Base-by-base conservation (phyloP, 164 flowering plant genomes). In the Houttuynia cordata region DNA sequence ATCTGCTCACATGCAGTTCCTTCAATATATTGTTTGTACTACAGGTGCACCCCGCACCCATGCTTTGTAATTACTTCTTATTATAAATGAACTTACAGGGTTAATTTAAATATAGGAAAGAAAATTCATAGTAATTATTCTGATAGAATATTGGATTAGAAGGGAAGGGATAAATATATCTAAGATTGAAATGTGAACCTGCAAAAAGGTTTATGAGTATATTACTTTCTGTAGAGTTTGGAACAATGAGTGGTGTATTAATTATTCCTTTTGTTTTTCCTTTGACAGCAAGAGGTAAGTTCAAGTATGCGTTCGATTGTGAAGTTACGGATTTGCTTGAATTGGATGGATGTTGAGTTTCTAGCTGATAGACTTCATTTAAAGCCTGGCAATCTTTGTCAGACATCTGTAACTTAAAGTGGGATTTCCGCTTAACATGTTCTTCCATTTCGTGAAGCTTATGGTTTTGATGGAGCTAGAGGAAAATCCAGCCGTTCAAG, bases 221-320 rank as follows among this genome's bases (percentile, higher is more conserved):
- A 6, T 30, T 30, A 30, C 37, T 30, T 30, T 30, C 6, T 30
- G 37, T 30, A 30, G 37, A 30, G 37, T 6, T 30, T 30, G 37
- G 6, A 30, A 30, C 37, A 2, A 30, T 30, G 37, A 2, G 49
- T 45, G 17, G 49, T 34, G 21, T 7, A 22, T 61, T 7, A 25
- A 42, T 24, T 62, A 24, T n/a, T 22, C 42, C 19, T 21, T 8
- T 13, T 15, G 19, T 71, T 47, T 15, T 37, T 75, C 76, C 67
- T 74, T 71, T 80, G 85, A 91, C 95, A 85, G 92, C 87, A 75
- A 86, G 84, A 88, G 99, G 97, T 90, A 88, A 90, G 99, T 80
- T 80, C 84, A 78, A 84, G 89, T 79, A 64, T 80, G 68, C 80
- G 80, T 85, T 67, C 78, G 78, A 76, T 73, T 78, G 79, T 80